Conservation (phyloP, 805 yeast species). For the Suhomyces xylopsoci region DNA sequence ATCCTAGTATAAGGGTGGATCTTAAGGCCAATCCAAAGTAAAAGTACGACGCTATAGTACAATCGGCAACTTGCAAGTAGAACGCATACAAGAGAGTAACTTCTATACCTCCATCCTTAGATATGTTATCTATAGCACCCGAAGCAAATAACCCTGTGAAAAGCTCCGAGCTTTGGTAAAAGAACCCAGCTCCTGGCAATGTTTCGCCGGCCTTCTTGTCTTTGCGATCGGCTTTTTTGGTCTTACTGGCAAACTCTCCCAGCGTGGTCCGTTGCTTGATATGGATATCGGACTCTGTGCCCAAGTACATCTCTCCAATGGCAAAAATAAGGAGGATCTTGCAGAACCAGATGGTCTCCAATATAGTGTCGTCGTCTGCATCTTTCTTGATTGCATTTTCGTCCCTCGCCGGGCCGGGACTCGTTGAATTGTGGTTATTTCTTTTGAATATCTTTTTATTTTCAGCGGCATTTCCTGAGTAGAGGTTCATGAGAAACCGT, state of each 20-base stretch:
- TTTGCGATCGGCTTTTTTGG: slow-evolving; percentile 14
- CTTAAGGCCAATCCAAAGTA: slow-evolving; percentile 75
- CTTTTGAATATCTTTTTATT: slow-evolving; percentile 37
- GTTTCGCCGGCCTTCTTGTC: slow-evolving; percentile 29
- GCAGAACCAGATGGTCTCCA: slow-evolving; percentile 80
- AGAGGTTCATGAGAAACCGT: slow-evolving; percentile 59
- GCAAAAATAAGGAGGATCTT: slow-evolving; percentile 71
- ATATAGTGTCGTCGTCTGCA: slow-evolving; percentile 51
- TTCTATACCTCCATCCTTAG: slow-evolving; percentile 78
- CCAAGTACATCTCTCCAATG: slow-evolving; percentile 78
- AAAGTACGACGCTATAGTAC: slow-evolving; percentile 77
- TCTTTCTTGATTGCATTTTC: slow-evolving; percentile 43
- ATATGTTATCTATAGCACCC: slow-evolving; percentile 75
- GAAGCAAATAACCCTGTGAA: slow-evolving; percentile 75
- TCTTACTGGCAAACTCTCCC: slow-evolving; percentile 13
- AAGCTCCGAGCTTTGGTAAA: slow-evolving; percentile 74
- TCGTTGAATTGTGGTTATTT: slow-evolving; percentile 21
- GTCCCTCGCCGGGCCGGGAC: slow-evolving; percentile 24
- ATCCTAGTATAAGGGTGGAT: slow-evolving; percentile 68
- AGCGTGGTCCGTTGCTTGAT: slow-evolving; percentile 27
- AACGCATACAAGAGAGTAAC: slow-evolving; percentile 73
- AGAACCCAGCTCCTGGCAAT: slow-evolving; percentile 76
- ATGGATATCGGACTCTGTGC: slow-evolving; percentile 65
- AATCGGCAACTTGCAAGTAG: slow-evolving; percentile 79
- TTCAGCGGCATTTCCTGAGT: slow-evolving; percentile 46